A percentile compares a stretch with the other conserved stretches of the same genome.
phyloP scores from a whole-genome alignment of 2,329 filamentous ascomycete species.

The Malbranchea zuffiana region DNA sequence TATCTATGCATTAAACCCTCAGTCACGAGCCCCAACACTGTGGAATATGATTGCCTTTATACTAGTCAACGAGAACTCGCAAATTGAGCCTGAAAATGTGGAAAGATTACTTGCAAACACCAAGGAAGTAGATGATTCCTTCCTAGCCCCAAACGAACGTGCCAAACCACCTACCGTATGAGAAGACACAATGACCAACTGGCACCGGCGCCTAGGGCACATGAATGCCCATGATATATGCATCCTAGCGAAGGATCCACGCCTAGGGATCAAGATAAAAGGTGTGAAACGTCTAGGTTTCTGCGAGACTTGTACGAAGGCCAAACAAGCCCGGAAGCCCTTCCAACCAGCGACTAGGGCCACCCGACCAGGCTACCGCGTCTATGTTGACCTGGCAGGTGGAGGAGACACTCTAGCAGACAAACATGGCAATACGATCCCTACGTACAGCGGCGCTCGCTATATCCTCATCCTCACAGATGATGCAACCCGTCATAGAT shows the following conservation, averaged over 20 bases:
- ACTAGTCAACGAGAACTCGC: neutral
- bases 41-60: neutral
- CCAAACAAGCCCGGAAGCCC: neutral
- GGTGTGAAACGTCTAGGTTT: too few relatives aligned
- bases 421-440: too few relatives aligned
- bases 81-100: neutral
- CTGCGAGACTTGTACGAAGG: neutral
- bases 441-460: too few relatives aligned
- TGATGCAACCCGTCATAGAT: too few relatives aligned
- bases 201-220: conserved; percentile 2
- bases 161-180: neutral
- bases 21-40: neutral
- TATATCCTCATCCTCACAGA: too few relatives aligned
- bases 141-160: neutral
- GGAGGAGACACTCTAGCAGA: too few relatives aligned
- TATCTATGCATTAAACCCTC: conserved; percentile 1
- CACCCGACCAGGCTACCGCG: too few relatives aligned
- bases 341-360: too few relatives aligned
- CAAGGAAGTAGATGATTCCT: neutral
- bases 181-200: conserved; percentile 2
- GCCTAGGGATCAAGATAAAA: conserved; percentile 1
- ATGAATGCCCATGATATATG: neutral
- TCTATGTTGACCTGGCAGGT: too few relatives aligned
- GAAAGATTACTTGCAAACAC: neutral
- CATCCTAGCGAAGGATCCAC: conserved; percentile 1